phyloP scores from a whole-genome alignment of 345 rosid species.

The Raphanus sativus region DNA sequence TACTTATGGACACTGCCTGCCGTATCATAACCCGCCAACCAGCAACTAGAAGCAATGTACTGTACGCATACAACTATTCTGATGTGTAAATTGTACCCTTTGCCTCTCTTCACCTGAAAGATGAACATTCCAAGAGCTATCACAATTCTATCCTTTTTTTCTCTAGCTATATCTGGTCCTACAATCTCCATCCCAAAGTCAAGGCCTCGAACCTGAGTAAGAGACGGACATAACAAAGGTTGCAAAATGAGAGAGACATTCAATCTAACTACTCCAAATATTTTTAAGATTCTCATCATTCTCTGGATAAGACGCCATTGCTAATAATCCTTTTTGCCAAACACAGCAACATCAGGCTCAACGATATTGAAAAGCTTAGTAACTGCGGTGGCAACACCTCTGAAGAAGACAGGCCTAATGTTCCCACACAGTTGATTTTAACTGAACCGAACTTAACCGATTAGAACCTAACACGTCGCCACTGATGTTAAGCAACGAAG shows the following conservation, averaged over 20 bases:
- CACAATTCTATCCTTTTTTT: constrained; percentile 78
- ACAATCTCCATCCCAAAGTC: constrained; percentile 77
- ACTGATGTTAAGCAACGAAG: background rate
- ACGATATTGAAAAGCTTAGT: constrained; percentile 82
- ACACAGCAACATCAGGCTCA: constrained; percentile 80
- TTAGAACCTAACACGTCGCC: background rate
- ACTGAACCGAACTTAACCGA: background rate
- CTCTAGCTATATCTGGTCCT: constrained; percentile 71
- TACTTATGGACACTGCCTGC: no score
- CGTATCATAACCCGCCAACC: no score
- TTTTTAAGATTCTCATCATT: constrained; percentile 47
- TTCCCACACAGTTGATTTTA: constrained; percentile 53
- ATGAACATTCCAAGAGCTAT: constrained; percentile 70
- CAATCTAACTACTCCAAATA: background rate
- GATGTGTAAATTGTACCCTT: constrained; percentile 42
- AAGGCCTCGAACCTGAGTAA: constrained; percentile 72
- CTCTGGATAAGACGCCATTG: constrained; percentile 70
- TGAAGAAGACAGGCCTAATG: constrained; percentile 80
- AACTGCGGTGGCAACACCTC: constrained; percentile 89
- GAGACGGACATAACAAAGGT: background rate
- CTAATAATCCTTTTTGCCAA: constrained; percentile 68
- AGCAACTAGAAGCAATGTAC: no score
- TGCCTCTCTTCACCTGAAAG: constrained; percentile 65
- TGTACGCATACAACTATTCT: no score
- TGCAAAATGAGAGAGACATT: background rate